A percentile compares a stretch with the other conserved stretches of the same genome.
phyloP scores from a whole-genome alignment of 2,329 filamentous ascomycete species.

The Aspergillus sp. region DNA sequence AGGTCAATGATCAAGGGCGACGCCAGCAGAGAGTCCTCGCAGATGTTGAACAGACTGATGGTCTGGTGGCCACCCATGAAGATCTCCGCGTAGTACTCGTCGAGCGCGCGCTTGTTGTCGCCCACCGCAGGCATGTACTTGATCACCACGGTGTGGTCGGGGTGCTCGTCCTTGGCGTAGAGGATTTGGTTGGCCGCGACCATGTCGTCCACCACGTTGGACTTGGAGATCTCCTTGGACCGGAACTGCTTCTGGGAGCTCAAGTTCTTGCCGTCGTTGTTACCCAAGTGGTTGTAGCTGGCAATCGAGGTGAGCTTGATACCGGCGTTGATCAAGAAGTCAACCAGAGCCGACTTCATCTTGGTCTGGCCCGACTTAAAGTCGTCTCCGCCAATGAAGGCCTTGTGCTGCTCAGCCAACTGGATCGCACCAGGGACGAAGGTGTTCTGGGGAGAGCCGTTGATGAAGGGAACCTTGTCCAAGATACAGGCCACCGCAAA shows the following conservation, averaged over 20 bases:
- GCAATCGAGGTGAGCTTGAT: slow-evolving; percentile 99
- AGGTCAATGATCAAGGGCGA: slow-evolving; percentile 97
- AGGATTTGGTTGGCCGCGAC: slow-evolving; percentile 91
- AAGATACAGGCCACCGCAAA: slow-evolving; percentile 95
- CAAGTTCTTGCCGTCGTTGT: slow-evolving; percentile 99
- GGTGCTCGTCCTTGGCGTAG: slow-evolving; percentile 90
- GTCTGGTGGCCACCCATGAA: slow-evolving; percentile 99
- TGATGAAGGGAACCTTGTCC: slow-evolving; percentile 92
- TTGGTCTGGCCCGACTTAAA: slow-evolving; percentile 99
- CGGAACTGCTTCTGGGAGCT: slow-evolving; percentile 98
- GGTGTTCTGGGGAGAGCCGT: slow-evolving; percentile 98
- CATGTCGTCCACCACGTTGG: slow-evolving; percentile 99
- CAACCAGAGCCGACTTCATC: slow-evolving; percentile 99
- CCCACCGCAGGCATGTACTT: slow-evolving; percentile 99
- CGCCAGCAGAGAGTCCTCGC: slow-evolving; percentile 94
- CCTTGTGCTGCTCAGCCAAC: slow-evolving; percentile 79
- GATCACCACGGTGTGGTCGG: slow-evolving; percentile 98
- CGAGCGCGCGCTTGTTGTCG: slow-evolving; percentile 97
- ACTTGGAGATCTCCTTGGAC: slow-evolving; percentile 99
- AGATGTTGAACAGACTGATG: slow-evolving; percentile 97
- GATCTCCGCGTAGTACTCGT: slow-evolving; percentile 99
- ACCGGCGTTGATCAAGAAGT: slow-evolving; percentile 97
- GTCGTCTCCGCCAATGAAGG: slow-evolving; percentile 96
- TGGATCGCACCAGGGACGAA: slow-evolving; percentile 92
- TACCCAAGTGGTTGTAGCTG: slow-evolving; percentile 98